A percentile compares a stretch with the other conserved stretches of the same genome.
These are phyloP conservation scores for Podosphaera fusca DNA, from an alignment of 2,329 filamentous ascomycete species.

Conservation along the genomic window DNA sequence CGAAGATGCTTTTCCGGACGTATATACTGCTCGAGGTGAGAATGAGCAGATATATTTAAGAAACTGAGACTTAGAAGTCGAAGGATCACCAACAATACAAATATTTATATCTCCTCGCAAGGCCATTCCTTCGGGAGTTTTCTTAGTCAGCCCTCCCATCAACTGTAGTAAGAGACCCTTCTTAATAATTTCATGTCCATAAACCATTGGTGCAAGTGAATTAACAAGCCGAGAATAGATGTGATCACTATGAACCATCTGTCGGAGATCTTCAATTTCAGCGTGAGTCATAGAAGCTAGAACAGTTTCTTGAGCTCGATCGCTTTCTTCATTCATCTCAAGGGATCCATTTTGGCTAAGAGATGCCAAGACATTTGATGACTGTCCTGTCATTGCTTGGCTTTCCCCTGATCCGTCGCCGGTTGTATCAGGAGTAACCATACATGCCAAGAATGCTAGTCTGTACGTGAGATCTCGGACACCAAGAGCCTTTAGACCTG, in stretches of 20 bases:
- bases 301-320: conserved; percentile 70
- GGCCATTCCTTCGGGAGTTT: conserved; percentile 94
- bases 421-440: conserved; percentile 76
- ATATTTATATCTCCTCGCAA: conserved; percentile 98
- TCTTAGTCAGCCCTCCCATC: conserved; percentile 87
- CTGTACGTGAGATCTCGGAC: conserved; percentile 89
- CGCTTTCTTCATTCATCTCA: conserved; percentile 48
- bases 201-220: conserved; percentile 94
- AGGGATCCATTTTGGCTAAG: conserved; percentile 49
- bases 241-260: conserved; percentile 59
- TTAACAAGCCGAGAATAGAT: conserved; percentile 89
- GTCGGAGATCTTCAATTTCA: conserved; percentile 66
- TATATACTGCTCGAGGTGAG: conserved; percentile 68
- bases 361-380: conserved; percentile 64
- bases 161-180: conserved; percentile 88
- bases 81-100: conserved; percentile 95
- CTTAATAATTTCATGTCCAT: conserved; percentile 88
- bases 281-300: conserved; percentile 62
- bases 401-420: conserved; percentile 53
- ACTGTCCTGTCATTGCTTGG: conserved; percentile 45
- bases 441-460: conserved; percentile 88
- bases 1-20: conserved; percentile 58
- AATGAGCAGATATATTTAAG: conserved; percentile 98
- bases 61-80: conserved; percentile 96
- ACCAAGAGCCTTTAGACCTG: conserved; percentile 74